phyloP scores from a whole-genome alignment of 2,329 filamentous ascomycete species.

The Moelleriella libera region DNA sequence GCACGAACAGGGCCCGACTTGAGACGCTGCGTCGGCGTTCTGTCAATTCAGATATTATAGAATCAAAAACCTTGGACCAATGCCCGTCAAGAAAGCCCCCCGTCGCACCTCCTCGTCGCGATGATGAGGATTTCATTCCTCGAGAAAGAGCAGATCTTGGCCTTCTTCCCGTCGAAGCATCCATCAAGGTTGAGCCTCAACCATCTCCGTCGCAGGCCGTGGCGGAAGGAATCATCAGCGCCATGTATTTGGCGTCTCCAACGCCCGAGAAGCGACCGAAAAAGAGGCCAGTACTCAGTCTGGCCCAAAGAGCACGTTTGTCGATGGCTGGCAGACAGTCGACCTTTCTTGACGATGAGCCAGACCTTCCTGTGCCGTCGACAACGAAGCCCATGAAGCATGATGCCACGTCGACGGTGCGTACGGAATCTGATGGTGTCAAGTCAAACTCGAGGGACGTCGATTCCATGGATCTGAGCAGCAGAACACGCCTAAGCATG shows the following conservation, averaged over 20 bases:
- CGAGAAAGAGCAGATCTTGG: neutral
- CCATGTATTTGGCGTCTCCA: conserved; percentile 39
- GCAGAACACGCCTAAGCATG: conserved; percentile 48
- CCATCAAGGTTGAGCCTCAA: neutral
- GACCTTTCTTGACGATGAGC: conserved; percentile 16
- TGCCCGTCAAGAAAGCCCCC: neutral
- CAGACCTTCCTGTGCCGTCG: conserved; percentile 9
- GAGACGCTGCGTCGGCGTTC: conserved; percentile 9
- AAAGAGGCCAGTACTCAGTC: conserved; percentile 41
- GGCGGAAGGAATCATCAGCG: conserved; percentile 41
- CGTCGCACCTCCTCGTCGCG: neutral
- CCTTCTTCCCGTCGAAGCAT: neutral
- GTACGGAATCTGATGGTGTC: too few species aligned
- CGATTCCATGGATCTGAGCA: conserved; percentile 31
- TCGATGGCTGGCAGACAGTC: conserved; percentile 56
- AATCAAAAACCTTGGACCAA: conserved; percentile 7
- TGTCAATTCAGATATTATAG: conserved; percentile 14
- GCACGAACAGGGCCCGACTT: conserved; percentile 11
- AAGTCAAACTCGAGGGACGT: neutral
- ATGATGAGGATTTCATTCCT: neutral
- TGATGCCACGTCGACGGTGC: neutral
- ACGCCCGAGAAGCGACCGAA: conserved; percentile 37
- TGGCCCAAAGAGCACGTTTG: conserved; percentile 67
- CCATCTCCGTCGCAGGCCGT: conserved; percentile 32
- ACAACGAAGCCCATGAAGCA: conserved; percentile 1